Evolutionary conservation across 495 filamentous ascomycete genomes (phyloP).

Genomic region (Cercophora samala): DNA sequence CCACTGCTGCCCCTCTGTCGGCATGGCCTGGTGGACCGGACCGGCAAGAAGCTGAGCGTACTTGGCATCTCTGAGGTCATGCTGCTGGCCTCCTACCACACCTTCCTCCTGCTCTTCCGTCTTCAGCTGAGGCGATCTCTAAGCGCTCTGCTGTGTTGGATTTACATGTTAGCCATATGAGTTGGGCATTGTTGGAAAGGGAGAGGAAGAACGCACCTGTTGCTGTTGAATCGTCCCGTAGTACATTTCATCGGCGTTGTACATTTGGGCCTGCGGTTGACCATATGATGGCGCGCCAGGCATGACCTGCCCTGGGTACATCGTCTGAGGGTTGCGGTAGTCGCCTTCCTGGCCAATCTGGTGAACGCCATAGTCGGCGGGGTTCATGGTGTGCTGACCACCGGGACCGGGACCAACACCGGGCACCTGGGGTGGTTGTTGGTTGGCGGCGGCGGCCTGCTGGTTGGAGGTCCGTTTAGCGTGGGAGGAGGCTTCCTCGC

Average conservation of each 20-base stretch:
- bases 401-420: conserved; percentile 61
- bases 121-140: conserved; percentile 15
- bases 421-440: conserved; percentile 48
- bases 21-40: not conserved
- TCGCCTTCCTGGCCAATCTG: conserved; percentile 64
- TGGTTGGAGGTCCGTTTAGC: conserved; percentile 61
- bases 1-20: not conserved
- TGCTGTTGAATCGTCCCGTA: conserved; percentile 77
- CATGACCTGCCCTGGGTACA: conserved; percentile 77
- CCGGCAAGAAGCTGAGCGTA: not conserved
- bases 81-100: not conserved
- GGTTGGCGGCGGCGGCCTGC: conserved; percentile 46
- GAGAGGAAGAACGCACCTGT: conserved; percentile 59
- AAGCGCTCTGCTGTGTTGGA: conserved; percentile 28
- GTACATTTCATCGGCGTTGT: conserved; percentile 81
- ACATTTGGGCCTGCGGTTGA: conserved; percentile 71
- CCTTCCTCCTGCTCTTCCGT: not conserved
- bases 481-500: conserved; percentile 85
- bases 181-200: not conserved
- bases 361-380: conserved; percentile 61
- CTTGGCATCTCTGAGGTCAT: not conserved
- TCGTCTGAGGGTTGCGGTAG: conserved; percentile 68
- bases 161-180: conserved; percentile 4
- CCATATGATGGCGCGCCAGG: conserved; percentile 67
- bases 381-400: conserved; percentile 41